These are phyloP conservation scores for Boletus sp. DNA, from an alignment of 1,284 basidiomycete genomes.

Conservation along the genomic window DNA sequence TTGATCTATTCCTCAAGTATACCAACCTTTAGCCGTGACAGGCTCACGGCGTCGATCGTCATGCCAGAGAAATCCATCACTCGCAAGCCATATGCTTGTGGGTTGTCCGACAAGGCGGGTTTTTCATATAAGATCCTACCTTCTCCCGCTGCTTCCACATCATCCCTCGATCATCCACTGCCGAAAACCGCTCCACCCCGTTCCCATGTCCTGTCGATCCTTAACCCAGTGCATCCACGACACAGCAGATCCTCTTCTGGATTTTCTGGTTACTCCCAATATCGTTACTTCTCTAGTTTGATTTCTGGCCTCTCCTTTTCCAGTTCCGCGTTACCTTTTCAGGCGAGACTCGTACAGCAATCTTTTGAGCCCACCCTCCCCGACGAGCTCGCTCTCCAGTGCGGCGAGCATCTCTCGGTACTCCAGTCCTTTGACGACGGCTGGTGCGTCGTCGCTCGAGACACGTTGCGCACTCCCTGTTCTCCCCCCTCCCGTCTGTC, in stretches of 20 bases:
- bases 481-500: slow-evolving; percentile 9
- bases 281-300: slow-evolving; percentile 5
- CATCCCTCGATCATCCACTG: slow-evolving; percentile 3
- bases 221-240: slow-evolving; percentile 12
- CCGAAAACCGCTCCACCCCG: slow-evolving; percentile 18
- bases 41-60: slow-evolving; percentile 43
- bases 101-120: slow-evolving; percentile 34
- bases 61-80: slow-evolving; percentile 49
- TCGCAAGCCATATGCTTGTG: slow-evolving; percentile 30
- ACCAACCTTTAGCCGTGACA: slow-evolving; percentile 41
- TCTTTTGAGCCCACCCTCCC: slow-evolving; percentile 63
- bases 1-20: slow-evolving; percentile 10
- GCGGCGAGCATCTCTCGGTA: slow-evolving; percentile 56
- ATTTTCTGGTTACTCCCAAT: slow-evolving; percentile 21
- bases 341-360: slow-evolving; percentile 55
- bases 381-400: slow-evolving; percentile 54
- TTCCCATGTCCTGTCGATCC: slow-evolving; percentile 4
- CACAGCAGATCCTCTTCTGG: slow-evolving; percentile 24
- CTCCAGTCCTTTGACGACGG: slow-evolving; percentile 68
- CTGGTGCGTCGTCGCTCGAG: slow-evolving; percentile 68
- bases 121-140: slow-evolving; percentile 41
- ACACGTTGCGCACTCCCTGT: slow-evolving; percentile 39
- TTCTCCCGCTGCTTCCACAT: slow-evolving; percentile 35
- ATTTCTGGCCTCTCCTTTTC: slow-evolving; percentile 26
- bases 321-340: slow-evolving; percentile 33